Base-by-base conservation (phyloP, 768 basidiomycete genomes). In the Cubamyces lactineus region DNA sequence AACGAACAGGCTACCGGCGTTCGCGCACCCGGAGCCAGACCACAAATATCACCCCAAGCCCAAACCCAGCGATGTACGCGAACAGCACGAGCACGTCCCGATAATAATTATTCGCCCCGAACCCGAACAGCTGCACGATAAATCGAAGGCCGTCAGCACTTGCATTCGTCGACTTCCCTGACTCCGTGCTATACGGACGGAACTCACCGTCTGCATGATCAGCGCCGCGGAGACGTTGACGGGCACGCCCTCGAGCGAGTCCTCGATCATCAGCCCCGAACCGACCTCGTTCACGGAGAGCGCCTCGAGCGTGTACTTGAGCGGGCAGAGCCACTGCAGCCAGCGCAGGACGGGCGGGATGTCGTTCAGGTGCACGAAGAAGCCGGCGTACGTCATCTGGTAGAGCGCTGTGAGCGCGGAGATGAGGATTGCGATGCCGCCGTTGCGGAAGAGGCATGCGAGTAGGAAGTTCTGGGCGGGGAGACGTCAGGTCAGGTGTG, bases 331-430 rank as follows among this genome's bases (percentile, higher is more conserved):
- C 89, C 93, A 98, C 70, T 96, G 89, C 55, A 98, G 78, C 96
- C 96, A 98, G 16, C 96, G 84, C 1, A 98, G 82, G 1, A 96
- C 93, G 2, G 92, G 91, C 3, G 96, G 94, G 61, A 98, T 96
- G 61, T 82, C 79, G 63, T 77, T 75, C 59, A 96, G 81, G 72
- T 96, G 92, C 54, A 96, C 92, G 72, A 97, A 97, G 80, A 96
- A 98, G 15, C 93, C 93, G 0, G 93, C 92, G 66, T 82, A 93
- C 0, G 91, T 93, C 90, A 92, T 91, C 70, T 92, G 89, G 73
- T 88, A 91, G 12, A 92, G 77, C 3, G 86, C 88, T 0, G 84
- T 78, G 21, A 92, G 80, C 9, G 91, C 91, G 0, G 92, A 93
- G 40, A 96, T 73, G 2, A 98, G 83, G 71, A 97, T 94, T 1